Conservation (phyloP, 202 grass and related monocot genomes). For the Panicum virgatum region DNA sequence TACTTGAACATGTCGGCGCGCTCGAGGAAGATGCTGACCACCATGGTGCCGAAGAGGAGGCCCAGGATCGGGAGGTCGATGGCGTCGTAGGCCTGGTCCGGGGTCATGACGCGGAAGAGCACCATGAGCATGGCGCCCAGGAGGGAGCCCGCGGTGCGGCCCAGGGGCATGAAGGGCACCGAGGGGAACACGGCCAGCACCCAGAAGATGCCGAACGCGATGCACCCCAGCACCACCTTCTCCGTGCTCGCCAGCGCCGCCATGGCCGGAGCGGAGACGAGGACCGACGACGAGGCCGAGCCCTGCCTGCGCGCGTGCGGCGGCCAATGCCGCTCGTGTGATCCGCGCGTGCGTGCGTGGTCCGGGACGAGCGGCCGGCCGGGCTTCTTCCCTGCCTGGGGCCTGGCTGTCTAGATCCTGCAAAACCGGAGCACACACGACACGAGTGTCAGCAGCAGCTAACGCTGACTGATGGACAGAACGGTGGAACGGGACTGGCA, state of each 20-base stretch:
- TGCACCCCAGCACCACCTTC: slow-evolving; percentile 83
- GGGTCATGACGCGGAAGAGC: slow-evolving; percentile 74
- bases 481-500: neutral
- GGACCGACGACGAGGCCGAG: too few species aligned
- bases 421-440: slow-evolving; percentile 22
- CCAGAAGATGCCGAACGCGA: slow-evolving; percentile 93
- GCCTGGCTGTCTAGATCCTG: slow-evolving; percentile 33
- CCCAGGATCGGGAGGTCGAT: slow-evolving; percentile 97
- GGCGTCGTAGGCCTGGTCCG: slow-evolving; percentile 70
- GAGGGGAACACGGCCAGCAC: slow-evolving; percentile 90
- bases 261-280: slow-evolving; percentile 20
- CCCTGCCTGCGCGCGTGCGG: neutral
- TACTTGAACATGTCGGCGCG: slow-evolving; percentile 93
- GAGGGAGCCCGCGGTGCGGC: slow-evolving; percentile 85
- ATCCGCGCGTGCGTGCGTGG: neutral
- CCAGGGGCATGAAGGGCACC: slow-evolving; percentile 89
- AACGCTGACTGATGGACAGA: neutral
- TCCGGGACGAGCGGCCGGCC: neutral
- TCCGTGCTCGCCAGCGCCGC: slow-evolving; percentile 56
- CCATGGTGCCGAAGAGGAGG: slow-evolving; percentile 98
- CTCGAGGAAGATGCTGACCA: slow-evolving; percentile 90
- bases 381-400: neutral
- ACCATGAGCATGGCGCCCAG: slow-evolving; percentile 96
- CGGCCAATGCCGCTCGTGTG: neutral
- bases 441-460: neutral